Conservation (phyloP, 2,329 filamentous ascomycete genomes). For the Botrytis byssoidea region DNA sequence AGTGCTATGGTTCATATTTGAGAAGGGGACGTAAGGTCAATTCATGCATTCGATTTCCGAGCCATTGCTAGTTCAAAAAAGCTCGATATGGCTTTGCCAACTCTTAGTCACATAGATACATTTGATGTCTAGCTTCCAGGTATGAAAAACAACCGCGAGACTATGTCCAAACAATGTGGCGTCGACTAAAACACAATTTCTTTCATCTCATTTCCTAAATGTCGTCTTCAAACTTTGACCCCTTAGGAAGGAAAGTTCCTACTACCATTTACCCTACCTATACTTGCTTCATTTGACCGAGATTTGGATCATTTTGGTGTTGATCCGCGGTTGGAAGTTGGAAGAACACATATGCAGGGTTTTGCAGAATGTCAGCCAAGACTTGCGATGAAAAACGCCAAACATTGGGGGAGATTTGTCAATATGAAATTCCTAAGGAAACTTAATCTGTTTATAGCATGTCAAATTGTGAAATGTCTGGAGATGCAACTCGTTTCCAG, state of each 20-base stretch:
- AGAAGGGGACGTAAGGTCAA: not conserved
- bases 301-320: not conserved
- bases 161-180: conserved; percentile 1
- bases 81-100: not conserved
- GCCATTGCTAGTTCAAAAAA: not conserved
- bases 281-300: not conserved
- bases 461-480: not conserved
- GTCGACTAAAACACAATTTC: not conserved
- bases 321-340: not conserved
- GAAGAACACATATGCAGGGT: not conserved
- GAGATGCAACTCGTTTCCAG: conserved; percentile 4
- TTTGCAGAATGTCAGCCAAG: conserved; percentile 19
- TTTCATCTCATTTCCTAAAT: not conserved
- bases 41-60: not conserved
- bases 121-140: not conserved
- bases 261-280: not conserved
- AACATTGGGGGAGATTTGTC: not conserved
- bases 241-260: not conserved
- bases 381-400: conserved; percentile 17
- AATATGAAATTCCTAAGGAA: not conserved
- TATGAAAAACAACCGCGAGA: not conserved
- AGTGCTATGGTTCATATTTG: conserved; percentile 3
- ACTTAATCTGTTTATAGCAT: conserved; percentile 4
- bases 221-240: not conserved
- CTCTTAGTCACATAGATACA: not conserved